Base-by-base conservation (phyloP, 306 rosid genomes). In the Pterocarpus macrocarpus region DNA sequence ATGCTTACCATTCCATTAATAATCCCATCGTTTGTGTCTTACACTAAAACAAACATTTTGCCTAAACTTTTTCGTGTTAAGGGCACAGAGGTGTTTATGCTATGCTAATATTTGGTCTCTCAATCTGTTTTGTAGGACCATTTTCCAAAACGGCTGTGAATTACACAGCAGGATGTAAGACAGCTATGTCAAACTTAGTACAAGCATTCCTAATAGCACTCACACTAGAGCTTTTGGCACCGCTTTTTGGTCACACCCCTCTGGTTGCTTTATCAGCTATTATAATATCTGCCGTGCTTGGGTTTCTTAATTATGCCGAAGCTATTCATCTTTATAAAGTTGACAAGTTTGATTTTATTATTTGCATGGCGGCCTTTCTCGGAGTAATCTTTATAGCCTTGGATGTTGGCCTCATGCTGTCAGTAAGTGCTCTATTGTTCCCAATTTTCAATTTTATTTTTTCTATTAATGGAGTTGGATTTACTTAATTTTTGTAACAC, bases 61-160 rank as follows among this genome's bases (percentile, higher is more conserved):
- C 47, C 10, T 43, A 5, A 43, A 43, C 7, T 43, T 5, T 6
- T 43, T 43, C 47, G 41, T 4, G 6, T 6, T 6, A 38, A 38
- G 41, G 41, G 41, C 4, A 38, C 6, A 38, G 4, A 4, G 7
- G 47, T 43, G 8, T 43, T 43, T 43, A 5, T 7, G 47, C 1
- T 50, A 10, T 74, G 50, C n/a, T 55, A 56, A 77, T 8, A 32
- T 28, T 71, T n/a, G 35, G 50, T 73, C 14, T 22, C n/a, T 56
- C 14, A 32, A 28, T 78, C 0, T 34, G 5, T 4, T 57, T 33
- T 88, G 78, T 71, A 95, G 99, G 99, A 71, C 99, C 99, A 41
- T 95, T 95, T 84, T 95, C 97, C n/a, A 95, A 95, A 80, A 90
- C 99, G 0, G 99, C 97, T 8, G 99, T 95, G 77, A 95, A 91